Conservation (phyloP, 2,329 filamentous ascomycete species). For the Pseudogymnoascus sp. region DNA sequence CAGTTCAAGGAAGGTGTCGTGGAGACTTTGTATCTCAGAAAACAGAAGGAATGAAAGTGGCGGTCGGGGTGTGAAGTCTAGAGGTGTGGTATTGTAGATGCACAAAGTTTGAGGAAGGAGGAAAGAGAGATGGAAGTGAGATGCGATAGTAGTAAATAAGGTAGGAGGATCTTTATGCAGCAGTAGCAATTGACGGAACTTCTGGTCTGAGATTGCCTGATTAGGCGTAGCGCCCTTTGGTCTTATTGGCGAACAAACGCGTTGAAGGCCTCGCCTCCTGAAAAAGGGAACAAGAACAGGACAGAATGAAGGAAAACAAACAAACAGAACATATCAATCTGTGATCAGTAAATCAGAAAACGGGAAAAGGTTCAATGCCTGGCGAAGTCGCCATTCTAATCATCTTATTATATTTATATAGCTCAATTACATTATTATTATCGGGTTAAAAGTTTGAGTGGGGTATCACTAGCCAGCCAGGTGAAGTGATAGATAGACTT, state of each 20-base stretch:
- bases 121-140: slow-evolving; percentile 7
- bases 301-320: neutral
- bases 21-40: slow-evolving; percentile 5
- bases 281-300: neutral
- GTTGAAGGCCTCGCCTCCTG: slow-evolving; percentile 7
- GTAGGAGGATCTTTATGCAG: slow-evolving; percentile 8
- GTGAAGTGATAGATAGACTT: neutral
- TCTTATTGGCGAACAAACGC: slow-evolving; percentile 8
- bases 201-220: slow-evolving; percentile 2
- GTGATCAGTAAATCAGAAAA: neutral
- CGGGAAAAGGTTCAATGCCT: neutral
- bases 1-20: slow-evolving; percentile 9
- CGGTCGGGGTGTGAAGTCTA: neutral
- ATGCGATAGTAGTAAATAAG: slow-evolving; percentile 7
- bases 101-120: slow-evolving; percentile 4
- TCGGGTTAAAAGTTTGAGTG: slow-evolving; percentile 1
- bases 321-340: neutral
- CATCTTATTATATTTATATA: neutral
- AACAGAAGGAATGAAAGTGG: neutral
- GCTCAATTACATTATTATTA: slow-evolving; percentile 8
- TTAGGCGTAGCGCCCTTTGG: neutral
- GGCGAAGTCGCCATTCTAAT: neutral
- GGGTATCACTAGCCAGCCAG: slow-evolving; percentile 1
- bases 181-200: slow-evolving; percentile 4
- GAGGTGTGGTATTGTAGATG: neutral